phyloP scores from a whole-genome alignment of 306 rosid genomes.

The Potentilla sterilis region DNA sequence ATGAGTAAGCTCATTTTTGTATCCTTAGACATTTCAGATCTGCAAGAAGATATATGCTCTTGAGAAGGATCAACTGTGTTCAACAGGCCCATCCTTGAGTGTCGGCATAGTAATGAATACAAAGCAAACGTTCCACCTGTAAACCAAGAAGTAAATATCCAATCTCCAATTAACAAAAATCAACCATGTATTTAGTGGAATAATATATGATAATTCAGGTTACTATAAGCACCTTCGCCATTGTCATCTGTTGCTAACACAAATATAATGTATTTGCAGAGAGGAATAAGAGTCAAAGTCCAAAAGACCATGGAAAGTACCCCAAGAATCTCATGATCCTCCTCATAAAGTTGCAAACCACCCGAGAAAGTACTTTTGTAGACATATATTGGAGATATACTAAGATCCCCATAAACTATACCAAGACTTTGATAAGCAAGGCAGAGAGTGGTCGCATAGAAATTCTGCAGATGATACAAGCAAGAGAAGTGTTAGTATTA shows the following conservation, averaged over 20 bases:
- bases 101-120: slow-evolving; percentile 25
- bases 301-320: slow-evolving; percentile 34
- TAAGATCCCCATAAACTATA: slow-evolving; percentile 29
- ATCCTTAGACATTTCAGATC: slow-evolving; percentile 13
- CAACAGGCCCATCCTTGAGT: slow-evolving; percentile 17
- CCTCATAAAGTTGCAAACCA: slow-evolving; percentile 14
- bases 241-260: slow-evolving; percentile 33
- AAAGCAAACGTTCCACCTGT: slow-evolving; percentile 27
- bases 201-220: background rate
- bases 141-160: slow-evolving; percentile 13
- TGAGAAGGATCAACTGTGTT: slow-evolving; percentile 1
- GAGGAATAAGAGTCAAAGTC: slow-evolving; percentile 32
- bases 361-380: slow-evolving; percentile 31
- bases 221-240: slow-evolving; percentile 30
- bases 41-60: slow-evolving; percentile 3
- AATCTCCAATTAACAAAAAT: background rate
- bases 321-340: slow-evolving; percentile 30
- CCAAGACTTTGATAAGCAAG: slow-evolving; percentile 29
- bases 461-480: slow-evolving; percentile 20
- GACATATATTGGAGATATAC: slow-evolving; percentile 30
- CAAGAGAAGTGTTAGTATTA: background rate
- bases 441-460: slow-evolving; percentile 20
- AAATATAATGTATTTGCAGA: slow-evolving; percentile 31
- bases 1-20: slow-evolving; percentile 19
- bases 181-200: background rate